Evolutionary conservation across 2,329 filamentous ascomycete genomes (phyloP), one percentile per base, ranked within the genome.

Genomic region (Emmonsiellopsis sp.): DNA sequence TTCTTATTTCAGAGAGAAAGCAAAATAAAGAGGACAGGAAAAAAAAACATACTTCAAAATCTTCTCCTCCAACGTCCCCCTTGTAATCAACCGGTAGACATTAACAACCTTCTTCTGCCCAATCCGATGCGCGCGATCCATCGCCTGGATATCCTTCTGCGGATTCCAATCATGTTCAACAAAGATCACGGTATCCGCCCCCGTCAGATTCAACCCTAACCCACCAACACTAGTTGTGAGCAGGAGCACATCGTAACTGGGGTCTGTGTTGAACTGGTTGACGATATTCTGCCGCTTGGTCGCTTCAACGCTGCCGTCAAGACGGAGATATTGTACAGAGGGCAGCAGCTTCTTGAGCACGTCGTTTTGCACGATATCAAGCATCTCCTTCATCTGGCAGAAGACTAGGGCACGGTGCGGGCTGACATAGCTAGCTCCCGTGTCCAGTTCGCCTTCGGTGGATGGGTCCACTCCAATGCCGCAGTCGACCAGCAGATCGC

Each of bases 91-190:
- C 26, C 93, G 89, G 72, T 98, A 98, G 13, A 98, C 93, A 66
- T 98, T 98, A 62, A 98, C 93, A 38, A 97, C 93, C 80, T 97
- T 98, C 83, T 98, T 98, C 76, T 98, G 93, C 1, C 93, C 93
- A 63, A 98, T 97, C 62, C 93, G 85, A 77, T 98, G 93, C 7
- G 93, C 93, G 56, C 93, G 89, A 67, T 98, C 93, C 93, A 98
- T 98, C 61, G 93, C 93, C 67, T 98, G 93, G 61, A 98, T 82
- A 71, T 98, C 93, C 71, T 95, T 95, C 68, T 98, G 93, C 34
- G 93, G 93, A 68, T 98, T 98, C 93, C 93, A 98, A 71, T 98
- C 93, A 71, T 98, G 94, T 72, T 98, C 93, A 32, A 98, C 94
- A 65, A 98, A 98, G 62, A 98, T 98, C 69, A 98, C 93, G 0